Evolutionary conservation across 257 asterid species (phyloP).

Genomic region (Prunella vulgaris): DNA sequence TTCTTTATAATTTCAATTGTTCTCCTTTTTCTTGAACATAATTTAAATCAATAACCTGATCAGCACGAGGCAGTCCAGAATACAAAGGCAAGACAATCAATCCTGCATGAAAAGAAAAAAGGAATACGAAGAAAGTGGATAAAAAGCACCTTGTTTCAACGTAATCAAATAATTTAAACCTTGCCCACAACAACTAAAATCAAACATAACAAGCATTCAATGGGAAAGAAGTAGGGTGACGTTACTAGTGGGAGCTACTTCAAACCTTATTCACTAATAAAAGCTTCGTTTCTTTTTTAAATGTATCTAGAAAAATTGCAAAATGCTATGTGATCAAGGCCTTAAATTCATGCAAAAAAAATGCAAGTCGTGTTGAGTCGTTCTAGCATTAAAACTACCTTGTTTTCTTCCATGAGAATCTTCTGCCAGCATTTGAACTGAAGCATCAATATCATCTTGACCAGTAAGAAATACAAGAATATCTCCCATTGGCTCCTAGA

Average conservation of each 20-base stretch:
- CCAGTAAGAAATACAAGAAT: slow-evolving; percentile 91
- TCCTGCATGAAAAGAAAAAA: slow-evolving; percentile 44
- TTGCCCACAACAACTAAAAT: neutral
- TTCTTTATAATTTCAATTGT: neutral
- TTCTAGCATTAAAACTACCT: slow-evolving; percentile 40
- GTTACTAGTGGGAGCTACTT: neutral
- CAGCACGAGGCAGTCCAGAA: slow-evolving; percentile 91
- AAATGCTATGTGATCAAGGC: neutral
- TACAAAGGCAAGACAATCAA: slow-evolving; percentile 77
- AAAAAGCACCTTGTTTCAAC: slow-evolving; percentile 3
- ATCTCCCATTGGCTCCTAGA: slow-evolving; percentile 87
- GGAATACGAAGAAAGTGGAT: neutral
- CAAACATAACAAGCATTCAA: neutral
- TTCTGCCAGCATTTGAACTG: slow-evolving; percentile 78
- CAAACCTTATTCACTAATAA: neutral
- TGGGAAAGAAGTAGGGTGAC: neutral
- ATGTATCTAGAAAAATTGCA: neutral
- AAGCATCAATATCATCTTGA: slow-evolving; percentile 97
- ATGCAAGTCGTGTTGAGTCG: neutral
- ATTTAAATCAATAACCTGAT: slow-evolving; percentile 53
- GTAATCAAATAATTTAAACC: neutral
- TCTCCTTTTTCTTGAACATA: neutral
- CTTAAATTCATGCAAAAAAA: slow-evolving; percentile 1
- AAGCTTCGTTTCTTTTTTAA: neutral
- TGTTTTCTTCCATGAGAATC: slow-evolving; percentile 55